These are phyloP conservation scores for Brassica nigra DNA, from an alignment of 345 rosid species.

Conservation along the genomic window DNA sequence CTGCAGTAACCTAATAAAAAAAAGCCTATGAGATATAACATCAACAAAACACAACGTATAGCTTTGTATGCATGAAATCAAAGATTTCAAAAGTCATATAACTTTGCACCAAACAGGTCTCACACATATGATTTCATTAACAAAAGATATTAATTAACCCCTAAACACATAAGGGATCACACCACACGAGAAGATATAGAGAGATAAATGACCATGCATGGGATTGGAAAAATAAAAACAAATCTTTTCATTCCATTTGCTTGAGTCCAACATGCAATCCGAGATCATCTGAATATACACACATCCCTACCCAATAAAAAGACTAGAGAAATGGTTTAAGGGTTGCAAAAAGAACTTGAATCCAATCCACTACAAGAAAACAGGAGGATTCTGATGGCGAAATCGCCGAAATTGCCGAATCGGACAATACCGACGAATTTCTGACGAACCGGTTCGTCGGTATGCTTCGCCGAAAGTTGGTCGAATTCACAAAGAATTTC, in stretches of 20 bases:
- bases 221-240: background rate
- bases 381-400: too few relatives aligned
- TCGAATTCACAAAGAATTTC: too few relatives aligned
- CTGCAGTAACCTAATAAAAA: constrained; percentile 30
- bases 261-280: background rate
- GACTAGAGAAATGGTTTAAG: background rate
- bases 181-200: background rate
- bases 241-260: background rate
- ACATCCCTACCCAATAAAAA: background rate
- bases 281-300: background rate
- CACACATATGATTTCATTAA: background rate
- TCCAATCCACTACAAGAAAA: too few relatives aligned
- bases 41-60: background rate
- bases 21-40: background rate
- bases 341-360: background rate
- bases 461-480: too few relatives aligned
- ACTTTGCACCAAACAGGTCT: background rate
- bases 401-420: too few relatives aligned
- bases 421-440: too few relatives aligned
- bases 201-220: background rate
- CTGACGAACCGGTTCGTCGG: too few relatives aligned
- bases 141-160: background rate
- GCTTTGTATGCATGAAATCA: background rate
- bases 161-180: background rate
- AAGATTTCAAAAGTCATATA: background rate